Base-by-base conservation (phyloP, 73 alveolate species). In the Durusdinium trenchii region DNA sequence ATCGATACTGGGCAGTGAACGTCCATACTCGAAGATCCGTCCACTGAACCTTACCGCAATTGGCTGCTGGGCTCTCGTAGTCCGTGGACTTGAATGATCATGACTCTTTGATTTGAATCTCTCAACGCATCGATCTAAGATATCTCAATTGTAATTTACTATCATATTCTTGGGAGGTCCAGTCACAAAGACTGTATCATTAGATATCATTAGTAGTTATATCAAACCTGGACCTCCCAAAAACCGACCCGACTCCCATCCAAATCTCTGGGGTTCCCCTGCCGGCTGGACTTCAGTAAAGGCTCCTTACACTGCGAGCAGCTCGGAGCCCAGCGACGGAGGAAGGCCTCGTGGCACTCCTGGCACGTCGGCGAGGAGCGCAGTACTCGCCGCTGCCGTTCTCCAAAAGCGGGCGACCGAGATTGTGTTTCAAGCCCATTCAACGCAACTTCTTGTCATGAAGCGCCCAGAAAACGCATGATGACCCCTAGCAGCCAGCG, bases 271-370 rank as follows among this genome's bases (percentile, higher is more conserved):
- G n/a, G n/a, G n/a, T 26, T 6, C 61, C 9, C 62, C 32, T 6
- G 89, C 94, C 62, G 36, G 30, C 14, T 30, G 36, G 6, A 23
- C 38, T 62, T 86, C 84, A 87, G 47, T 45, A 30, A 28, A 6
- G 81, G 61, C 84, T 42, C 98, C 75, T 69, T 67, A 89, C 98
- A 91, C 7, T 52, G 98, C 60, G 35, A 1, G 89, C 98, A 91
- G n/a, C 57, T 76, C 7, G 98, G 89, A 28, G 78, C 98, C 98
- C 98, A 91, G 57, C 69, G 57, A 20, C 78, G 98, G 28, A 91
- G 54, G 57, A 91, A 91, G 32, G 89, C 45, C 42, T 47, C n/a
- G 45, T 91, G 87, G 61, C 89, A 91, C 48, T 91, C 98, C 98
- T 91, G 75, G n/a, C 50, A n/a, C 38, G 46, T 4, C 84, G n/a